Evolutionary conservation across 2,329 filamentous ascomycete species (phyloP).

Genomic region (Leptographium flavum): DNA sequence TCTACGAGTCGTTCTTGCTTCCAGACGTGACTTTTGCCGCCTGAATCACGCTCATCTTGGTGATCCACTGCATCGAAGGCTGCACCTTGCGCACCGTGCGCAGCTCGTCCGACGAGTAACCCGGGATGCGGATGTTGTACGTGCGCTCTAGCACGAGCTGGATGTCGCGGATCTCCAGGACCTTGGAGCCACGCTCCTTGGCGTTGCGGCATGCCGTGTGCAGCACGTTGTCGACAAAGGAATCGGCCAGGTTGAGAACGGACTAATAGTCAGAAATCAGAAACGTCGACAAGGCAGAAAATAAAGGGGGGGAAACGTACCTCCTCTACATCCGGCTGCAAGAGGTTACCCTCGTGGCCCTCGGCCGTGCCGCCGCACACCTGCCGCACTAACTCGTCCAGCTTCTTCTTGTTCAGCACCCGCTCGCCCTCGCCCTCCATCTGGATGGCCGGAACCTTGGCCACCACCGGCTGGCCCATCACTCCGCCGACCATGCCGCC

Average conservation of each 20-base stretch:
- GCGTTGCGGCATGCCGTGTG: constrained; percentile 78
- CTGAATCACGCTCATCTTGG: constrained; percentile 94
- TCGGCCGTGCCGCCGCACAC: constrained; percentile 71
- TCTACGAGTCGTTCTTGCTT: constrained; percentile 19
- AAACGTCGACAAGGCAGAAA: background rate
- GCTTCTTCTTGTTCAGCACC: constrained; percentile 92
- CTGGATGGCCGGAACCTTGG: constrained; percentile 68
- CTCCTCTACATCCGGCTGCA: constrained; percentile 92
- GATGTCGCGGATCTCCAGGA: constrained; percentile 77
- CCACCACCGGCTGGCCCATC: constrained; percentile 74
- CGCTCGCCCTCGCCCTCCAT: constrained; percentile 86
- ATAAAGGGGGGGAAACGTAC: constrained; percentile 32
- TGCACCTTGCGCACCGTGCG: constrained; percentile 89
- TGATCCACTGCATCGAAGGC: constrained; percentile 77
- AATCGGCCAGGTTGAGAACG: constrained; percentile 77
- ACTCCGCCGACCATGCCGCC: constrained; percentile 65
- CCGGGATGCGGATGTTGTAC: constrained; percentile 85
- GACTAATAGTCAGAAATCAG: constrained; percentile 37
- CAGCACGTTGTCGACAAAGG: constrained; percentile 87
- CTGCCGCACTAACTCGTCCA: constrained; percentile 88
- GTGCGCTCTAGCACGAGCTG: constrained; percentile 72
- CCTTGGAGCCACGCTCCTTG: constrained; percentile 81
- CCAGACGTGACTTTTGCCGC: constrained; percentile 71
- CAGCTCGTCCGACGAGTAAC: constrained; percentile 87
- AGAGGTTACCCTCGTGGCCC: constrained; percentile 56